phyloP scores from a whole-genome alignment of 2,329 filamentous ascomycete genomes.

The Paradendryphiella salina region DNA sequence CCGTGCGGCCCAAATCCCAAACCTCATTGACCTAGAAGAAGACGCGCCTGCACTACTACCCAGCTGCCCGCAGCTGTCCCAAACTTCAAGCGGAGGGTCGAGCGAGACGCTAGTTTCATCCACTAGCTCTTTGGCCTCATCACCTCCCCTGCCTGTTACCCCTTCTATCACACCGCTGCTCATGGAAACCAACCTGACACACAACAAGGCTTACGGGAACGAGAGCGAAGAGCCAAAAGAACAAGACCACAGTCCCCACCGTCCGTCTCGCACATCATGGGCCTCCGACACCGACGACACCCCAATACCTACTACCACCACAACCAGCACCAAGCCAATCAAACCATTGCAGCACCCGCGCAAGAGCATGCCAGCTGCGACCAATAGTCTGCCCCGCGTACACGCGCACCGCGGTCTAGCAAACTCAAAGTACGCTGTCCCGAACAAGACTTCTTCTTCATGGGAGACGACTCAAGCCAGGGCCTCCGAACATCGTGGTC shows the following conservation, averaged over 20 bases:
- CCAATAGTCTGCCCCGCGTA: not conserved
- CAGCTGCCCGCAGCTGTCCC: constrained; percentile 7
- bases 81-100: not conserved
- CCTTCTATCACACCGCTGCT: not conserved
- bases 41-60: constrained; percentile 2
- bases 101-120: not conserved
- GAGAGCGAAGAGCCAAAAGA: not conserved
- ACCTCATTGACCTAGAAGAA: constrained; percentile 19
- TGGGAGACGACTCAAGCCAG: too few relatives aligned
- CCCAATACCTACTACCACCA: not conserved
- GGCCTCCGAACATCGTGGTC: too few relatives aligned
- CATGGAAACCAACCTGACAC: not conserved
- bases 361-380: not conserved
- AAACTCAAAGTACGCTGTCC: not conserved
- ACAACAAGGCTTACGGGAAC: not conserved
- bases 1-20: not conserved
- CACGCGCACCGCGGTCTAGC: not conserved
- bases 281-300: constrained; percentile 6
- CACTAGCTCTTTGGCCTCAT: not conserved
- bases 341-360: not conserved
- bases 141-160: not conserved
- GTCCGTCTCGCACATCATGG: constrained; percentile 10
- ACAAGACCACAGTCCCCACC: not conserved
- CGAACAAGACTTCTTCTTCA: not conserved
- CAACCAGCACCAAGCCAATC: not conserved